Conservation (phyloP, 2,329 filamentous ascomycete genomes). For the Cladophialophora chaetospira region DNA sequence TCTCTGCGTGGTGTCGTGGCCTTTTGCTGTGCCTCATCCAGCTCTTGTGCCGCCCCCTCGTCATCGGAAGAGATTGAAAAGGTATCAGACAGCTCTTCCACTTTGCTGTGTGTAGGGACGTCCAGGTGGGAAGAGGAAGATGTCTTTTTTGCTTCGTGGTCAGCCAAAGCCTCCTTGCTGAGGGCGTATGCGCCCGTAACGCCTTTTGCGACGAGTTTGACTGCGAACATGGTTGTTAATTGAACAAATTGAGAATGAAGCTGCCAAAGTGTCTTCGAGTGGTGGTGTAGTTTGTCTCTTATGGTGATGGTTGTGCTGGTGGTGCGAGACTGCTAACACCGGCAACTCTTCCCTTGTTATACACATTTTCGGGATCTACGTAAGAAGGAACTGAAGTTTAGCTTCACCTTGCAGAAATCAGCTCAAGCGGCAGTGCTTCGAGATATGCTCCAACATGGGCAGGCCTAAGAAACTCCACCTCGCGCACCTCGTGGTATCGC, state of each 20-base stretch:
- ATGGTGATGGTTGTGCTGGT: background rate
- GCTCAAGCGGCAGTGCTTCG: slow-evolving; percentile 3
- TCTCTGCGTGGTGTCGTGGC: background rate
- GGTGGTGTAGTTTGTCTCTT: background rate
- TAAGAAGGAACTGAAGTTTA: too few species aligned
- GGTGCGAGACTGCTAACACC: background rate
- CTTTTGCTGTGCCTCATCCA: slow-evolving; percentile 12
- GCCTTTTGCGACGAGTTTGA: slow-evolving; percentile 12
- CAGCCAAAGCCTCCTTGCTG: slow-evolving; percentile 8
- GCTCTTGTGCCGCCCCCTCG: slow-evolving; percentile 7
- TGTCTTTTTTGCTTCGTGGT: slow-evolving; percentile 7
- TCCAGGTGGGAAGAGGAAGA: background rate
- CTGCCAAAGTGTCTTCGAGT: background rate
- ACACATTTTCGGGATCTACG: background rate
- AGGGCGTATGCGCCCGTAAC: slow-evolving; percentile 14
- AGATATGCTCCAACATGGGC: slow-evolving; percentile 2
- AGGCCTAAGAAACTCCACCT: background rate
- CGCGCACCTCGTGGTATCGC: background rate
- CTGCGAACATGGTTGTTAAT: slow-evolving; percentile 1
- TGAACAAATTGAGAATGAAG: background rate
- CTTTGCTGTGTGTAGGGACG: background rate
- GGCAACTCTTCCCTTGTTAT: background rate
- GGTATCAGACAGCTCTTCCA: background rate
- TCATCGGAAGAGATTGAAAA: slow-evolving; percentile 9
- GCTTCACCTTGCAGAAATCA: background rate